Conservation (phyloP, 768 basidiomycete species). For the Leccinum uliginosum region DNA sequence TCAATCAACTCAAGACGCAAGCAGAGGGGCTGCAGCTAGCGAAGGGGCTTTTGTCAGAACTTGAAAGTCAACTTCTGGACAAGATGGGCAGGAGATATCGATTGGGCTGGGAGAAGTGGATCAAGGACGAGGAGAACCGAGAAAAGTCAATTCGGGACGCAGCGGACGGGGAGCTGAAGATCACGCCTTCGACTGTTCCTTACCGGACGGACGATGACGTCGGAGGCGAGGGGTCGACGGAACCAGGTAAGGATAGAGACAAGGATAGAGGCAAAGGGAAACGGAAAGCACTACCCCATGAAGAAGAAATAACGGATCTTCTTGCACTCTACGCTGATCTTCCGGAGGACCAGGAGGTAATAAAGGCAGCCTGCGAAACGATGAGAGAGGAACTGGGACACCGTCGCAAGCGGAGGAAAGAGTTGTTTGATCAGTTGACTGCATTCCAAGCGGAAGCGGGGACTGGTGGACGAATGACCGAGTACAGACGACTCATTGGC, state of each 20-base stretch:
- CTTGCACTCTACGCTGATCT: constrained; percentile 51
- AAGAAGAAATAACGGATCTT: constrained; percentile 65
- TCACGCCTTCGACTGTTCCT: constrained; percentile 42
- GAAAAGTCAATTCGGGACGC: constrained; percentile 66
- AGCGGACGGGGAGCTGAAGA: constrained; percentile 51
- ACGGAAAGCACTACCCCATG: constrained; percentile 42
- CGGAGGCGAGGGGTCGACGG: constrained; percentile 36
- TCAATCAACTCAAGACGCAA: constrained; percentile 63
- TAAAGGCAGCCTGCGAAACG: constrained; percentile 52
- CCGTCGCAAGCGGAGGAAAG: constrained; percentile 63
- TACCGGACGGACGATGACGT: constrained; percentile 46
- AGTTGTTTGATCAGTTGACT: constrained; percentile 71
- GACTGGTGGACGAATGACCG: constrained; percentile 82
- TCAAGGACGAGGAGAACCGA: constrained; percentile 76
- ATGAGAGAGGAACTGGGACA: constrained; percentile 63
- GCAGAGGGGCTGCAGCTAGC: constrained; percentile 62
- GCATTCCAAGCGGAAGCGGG: constrained; percentile 86
- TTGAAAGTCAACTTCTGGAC: constrained; percentile 61
- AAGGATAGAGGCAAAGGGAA: constrained; percentile 52
- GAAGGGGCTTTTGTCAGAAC: constrained; percentile 50
- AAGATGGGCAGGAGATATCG: constrained; percentile 84
- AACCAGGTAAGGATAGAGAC: constrained; percentile 36
- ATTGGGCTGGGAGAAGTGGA: constrained; percentile 91
- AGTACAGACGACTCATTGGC: constrained; percentile 85
- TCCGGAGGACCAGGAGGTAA: constrained; percentile 52